Evolutionary conservation across 768 basidiomycete genomes (phyloP), one percentile per base, ranked within the genome.

Genomic region (Lentinula lateritia): DNA sequence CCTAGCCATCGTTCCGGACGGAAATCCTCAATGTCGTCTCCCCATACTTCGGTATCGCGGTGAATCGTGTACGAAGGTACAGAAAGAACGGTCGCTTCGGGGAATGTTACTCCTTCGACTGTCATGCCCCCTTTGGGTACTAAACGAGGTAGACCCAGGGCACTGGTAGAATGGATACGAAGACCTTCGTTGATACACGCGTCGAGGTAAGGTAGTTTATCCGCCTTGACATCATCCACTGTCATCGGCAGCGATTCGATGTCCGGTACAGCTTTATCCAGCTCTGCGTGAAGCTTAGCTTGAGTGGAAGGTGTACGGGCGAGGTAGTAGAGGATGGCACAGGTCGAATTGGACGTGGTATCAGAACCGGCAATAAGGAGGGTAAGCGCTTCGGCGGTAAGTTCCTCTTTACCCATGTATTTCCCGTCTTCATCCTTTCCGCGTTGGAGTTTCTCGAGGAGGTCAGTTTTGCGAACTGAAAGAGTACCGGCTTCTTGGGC

Each of bases 1-100:
- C 92, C 91, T 64, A 93, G 85, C 91, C 91, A 96, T 34, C 94
- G 78, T 67, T 95, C 93, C 0, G 93, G 93, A 39, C 91, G 75
- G 76, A 81, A 95, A 6, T 66, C 80, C 43, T 90, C 87, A 32
- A 82, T 77, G 68, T 95, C 93, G 5, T 82, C 79, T 6, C 94
- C 94, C 94, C 94, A 95, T 1, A 88, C 79, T 1, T 63, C 67
- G 45, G 71, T 67, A 68, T 92, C 83, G 32, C 92, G 86, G 70
- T 96, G 93, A 55, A 95, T 88, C 2, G 91, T 85, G 72, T 87
- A 95, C 52, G 84, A 88, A 23, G 93, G 92, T 3, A 93, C 90
- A 53, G 87, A 89, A 61, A 93, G 78, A 39, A 92, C 76, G 0
- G 90, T 78, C n/a, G 90, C 92, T 38, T 79, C 79, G n/a, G 83